phyloP scores from a whole-genome alignment of 176 grass and related monocot species.

The Pontederia crassipes region DNA sequence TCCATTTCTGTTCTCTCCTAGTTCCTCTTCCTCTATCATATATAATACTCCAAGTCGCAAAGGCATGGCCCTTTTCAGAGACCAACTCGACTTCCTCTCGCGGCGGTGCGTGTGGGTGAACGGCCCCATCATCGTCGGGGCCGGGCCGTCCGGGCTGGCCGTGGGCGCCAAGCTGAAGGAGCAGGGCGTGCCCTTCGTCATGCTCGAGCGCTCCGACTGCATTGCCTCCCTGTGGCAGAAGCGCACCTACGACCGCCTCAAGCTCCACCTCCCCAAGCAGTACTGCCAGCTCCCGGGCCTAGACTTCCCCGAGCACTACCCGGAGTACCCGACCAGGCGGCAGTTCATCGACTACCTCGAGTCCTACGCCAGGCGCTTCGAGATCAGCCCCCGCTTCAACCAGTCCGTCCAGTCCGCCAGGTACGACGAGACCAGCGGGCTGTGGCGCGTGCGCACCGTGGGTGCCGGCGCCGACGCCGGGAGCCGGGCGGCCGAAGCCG shows the following conservation, averaged over 20 bases:
- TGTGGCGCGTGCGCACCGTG: neutral
- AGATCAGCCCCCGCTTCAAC: conserved; percentile 5
- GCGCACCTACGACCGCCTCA: conserved; percentile 8
- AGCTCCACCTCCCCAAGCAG: conserved; percentile 12
- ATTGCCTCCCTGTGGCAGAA: conserved; percentile 8
- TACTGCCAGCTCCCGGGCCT: conserved; percentile 5
- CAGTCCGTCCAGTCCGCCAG: neutral
- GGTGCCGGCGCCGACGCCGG: neutral
- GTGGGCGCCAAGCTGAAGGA: neutral
- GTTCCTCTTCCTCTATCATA: neutral
- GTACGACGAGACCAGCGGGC: neutral
- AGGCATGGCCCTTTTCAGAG: neutral
- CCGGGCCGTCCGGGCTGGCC: conserved; percentile 1
- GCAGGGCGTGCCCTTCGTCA: neutral
- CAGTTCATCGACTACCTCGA: conserved; percentile 7
- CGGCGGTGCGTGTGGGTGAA: too few relatives aligned
- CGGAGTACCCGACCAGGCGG: neutral
- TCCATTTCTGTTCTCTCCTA: neutral
- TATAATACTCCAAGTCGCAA: too few relatives aligned
- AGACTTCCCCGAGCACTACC: neutral
- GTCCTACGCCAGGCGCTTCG: neutral
- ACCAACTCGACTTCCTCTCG: neutral
- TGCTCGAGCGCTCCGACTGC: conserved; percentile 8
- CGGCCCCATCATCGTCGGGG: conserved; percentile 1
- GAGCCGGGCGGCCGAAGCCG: neutral